Percentiles rank a stretch among this genome's conserved stretches.
phyloP scores from a whole-genome alignment of 2,329 filamentous ascomycete species.

The Parastagonospora nodorum region DNA sequence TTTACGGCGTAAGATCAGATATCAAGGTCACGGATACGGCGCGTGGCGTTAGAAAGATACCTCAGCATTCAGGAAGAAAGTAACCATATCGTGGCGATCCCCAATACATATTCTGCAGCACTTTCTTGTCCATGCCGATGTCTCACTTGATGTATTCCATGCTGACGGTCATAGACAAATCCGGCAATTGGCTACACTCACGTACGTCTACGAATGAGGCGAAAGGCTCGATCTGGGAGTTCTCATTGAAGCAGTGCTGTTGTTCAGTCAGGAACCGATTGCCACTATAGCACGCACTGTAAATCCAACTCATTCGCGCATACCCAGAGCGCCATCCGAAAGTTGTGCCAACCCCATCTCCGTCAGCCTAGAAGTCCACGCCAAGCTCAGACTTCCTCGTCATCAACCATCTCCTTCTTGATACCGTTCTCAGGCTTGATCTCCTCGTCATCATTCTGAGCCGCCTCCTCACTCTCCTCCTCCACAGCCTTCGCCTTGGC shows the following conservation, averaged over 20 bases:
- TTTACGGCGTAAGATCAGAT: conserved; percentile 26
- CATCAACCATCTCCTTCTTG: conserved; percentile 6
- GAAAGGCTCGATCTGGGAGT: too few species aligned
- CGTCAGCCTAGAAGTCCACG: neutral
- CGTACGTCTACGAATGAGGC: too few species aligned
- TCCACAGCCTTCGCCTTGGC: conserved; percentile 15
- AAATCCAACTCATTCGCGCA: neutral
- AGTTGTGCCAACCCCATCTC: too few species aligned
- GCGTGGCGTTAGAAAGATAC: conserved; percentile 25
- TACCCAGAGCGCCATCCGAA: neutral
- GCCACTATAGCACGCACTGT: too few species aligned
- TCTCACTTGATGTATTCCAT: too few species aligned
- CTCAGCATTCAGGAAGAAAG: neutral
- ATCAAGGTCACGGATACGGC: conserved; percentile 6
- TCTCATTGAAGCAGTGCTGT: too few species aligned
- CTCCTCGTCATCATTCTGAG: conserved; percentile 1
- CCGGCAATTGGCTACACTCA: too few species aligned
- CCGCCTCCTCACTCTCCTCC: conserved; percentile 1
- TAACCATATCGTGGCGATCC: neutral
- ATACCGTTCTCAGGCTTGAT: neutral
- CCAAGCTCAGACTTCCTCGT: neutral
- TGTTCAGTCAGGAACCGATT: too few species aligned
- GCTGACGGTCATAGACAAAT: too few species aligned
- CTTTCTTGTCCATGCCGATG: neutral
- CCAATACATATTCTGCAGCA: neutral